phyloP scores from a whole-genome alignment of 2,329 filamentous ascomycete species.

The Parasarocladium wereldwijsianum region DNA sequence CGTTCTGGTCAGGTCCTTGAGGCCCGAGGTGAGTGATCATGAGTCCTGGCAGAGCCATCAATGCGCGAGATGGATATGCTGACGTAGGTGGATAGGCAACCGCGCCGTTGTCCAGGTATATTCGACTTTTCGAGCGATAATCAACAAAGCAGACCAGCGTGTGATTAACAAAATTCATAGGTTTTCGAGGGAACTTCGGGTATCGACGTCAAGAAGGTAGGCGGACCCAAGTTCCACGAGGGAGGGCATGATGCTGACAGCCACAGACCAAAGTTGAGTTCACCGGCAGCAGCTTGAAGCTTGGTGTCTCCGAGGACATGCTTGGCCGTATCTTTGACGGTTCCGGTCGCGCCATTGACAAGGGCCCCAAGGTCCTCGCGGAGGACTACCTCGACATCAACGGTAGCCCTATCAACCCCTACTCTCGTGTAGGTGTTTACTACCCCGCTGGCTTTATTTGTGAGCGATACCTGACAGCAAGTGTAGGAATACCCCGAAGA shows the following conservation, averaged over 20 bases:
- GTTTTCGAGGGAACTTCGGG: constrained; percentile 95
- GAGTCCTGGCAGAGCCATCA: neutral
- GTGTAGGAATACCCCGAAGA: constrained; percentile 89
- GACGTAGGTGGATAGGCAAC: constrained; percentile 44
- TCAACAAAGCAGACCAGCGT: constrained; percentile 5
- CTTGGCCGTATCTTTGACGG: constrained; percentile 97
- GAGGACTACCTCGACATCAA: constrained; percentile 99
- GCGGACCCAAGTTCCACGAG: constrained; percentile 8
- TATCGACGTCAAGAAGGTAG: constrained; percentile 97
- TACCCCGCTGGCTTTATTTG: neutral
- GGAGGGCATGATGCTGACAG: constrained; percentile 12
- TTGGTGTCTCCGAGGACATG: constrained; percentile 99
- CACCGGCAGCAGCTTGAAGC: constrained; percentile 90
- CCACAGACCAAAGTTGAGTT: constrained; percentile 89
- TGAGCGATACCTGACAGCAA: constrained; percentile 11
- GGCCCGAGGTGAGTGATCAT: constrained; percentile 65
- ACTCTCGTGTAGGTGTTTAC: constrained; percentile 59
- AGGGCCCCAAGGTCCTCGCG: constrained; percentile 92
- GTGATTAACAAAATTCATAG: constrained; percentile 33
- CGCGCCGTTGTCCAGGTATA: constrained; percentile 87
- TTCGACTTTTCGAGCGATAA: constrained; percentile 6
- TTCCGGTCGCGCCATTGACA: constrained; percentile 94
- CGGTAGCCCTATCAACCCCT: constrained; percentile 96
- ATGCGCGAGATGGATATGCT: constrained; percentile 6
- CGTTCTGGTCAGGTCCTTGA: constrained; percentile 93